phyloP scores from a whole-genome alignment of 768 basidiomycete species.

The Agrocybe pediades region DNA sequence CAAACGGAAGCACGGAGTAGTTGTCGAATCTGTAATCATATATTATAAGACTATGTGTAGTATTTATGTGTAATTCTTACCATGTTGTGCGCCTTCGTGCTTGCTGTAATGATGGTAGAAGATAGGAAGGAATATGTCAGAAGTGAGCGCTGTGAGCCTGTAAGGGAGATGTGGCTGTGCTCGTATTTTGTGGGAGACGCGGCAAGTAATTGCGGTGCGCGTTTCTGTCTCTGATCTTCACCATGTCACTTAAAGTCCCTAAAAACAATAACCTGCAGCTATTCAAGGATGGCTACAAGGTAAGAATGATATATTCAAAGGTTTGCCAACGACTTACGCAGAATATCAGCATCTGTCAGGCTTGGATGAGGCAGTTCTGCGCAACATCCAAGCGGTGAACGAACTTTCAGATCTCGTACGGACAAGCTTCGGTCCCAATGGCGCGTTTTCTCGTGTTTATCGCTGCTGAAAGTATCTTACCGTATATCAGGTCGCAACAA shows the following conservation, averaged over 20 bases:
- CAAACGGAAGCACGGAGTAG: conserved; percentile 19
- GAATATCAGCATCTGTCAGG: conserved; percentile 68
- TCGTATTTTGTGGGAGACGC: too few relatives aligned
- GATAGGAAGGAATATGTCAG: too few relatives aligned
- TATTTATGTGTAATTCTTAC: background rate
- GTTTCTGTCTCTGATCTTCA: conserved; percentile 21
- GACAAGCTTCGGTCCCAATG: conserved; percentile 96
- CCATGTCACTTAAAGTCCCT: conserved; percentile 94
- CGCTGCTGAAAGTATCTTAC: background rate
- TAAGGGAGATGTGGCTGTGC: too few relatives aligned
- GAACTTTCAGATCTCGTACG: conserved; percentile 94
- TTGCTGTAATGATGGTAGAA: too few relatives aligned
- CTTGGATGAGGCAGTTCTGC: conserved; percentile 94
- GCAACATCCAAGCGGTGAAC: conserved; percentile 95
- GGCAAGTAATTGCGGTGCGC: conserved; percentile 15
- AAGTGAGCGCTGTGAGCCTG: too few relatives aligned
- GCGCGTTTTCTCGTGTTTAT: conserved; percentile 45
- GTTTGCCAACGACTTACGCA: conserved; percentile 1
- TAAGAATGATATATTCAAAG: conserved; percentile 22
- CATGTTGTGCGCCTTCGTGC: too few relatives aligned
- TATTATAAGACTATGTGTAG: background rate
- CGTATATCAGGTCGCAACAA: conserved; percentile 82
- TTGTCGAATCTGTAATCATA: background rate
- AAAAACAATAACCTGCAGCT: conserved; percentile 86
- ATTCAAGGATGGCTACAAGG: conserved; percentile 98